Percentiles rank a stretch among this genome's conserved stretches.
These are phyloP conservation scores for Plasmopara viticola DNA, from an alignment of 352 stramenopile species.

Conservation along the genomic window DNA sequence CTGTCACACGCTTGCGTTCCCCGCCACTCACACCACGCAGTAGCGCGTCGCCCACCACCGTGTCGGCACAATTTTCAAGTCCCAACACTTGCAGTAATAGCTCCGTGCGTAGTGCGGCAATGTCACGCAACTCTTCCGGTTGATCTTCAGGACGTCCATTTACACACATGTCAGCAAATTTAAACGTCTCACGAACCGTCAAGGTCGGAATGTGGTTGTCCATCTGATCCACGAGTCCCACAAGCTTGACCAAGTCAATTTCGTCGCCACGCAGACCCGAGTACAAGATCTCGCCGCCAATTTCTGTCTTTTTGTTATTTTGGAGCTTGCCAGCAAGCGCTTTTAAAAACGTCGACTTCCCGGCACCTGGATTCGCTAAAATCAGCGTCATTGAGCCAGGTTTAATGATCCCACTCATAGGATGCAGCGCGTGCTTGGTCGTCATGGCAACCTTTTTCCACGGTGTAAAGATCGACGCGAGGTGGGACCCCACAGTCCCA, in stretches of 20 bases:
- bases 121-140: constrained; percentile 65
- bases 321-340: constrained; percentile 56
- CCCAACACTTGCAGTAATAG: constrained; percentile 80
- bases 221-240: constrained; percentile 44
- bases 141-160: constrained; percentile 47
- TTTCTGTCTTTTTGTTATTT: constrained; percentile 32
- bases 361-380: constrained; percentile 59
- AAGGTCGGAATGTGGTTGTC: constrained; percentile 27
- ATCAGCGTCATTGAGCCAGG: constrained; percentile 49
- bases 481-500: constrained; percentile 48
- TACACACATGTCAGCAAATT: constrained; percentile 25
- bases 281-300: constrained; percentile 65
- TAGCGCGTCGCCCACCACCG: constrained; percentile 86
- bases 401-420: constrained; percentile 85
- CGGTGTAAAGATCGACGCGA: constrained; percentile 41
- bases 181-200: constrained; percentile 25
- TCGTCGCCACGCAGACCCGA: constrained; percentile 43
- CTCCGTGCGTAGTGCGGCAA: constrained; percentile 52
- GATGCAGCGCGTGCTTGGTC: constrained; percentile 51
- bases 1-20: constrained; percentile 79
- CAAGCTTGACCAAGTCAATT: constrained; percentile 62
- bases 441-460: constrained; percentile 40
- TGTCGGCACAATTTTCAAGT: constrained; percentile 84
- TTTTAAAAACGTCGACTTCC: constrained; percentile 79
- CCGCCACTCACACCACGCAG: constrained; percentile 88